A percentile compares a stretch with the other conserved stretches of the same genome.
Evolutionary conservation across 169 alveolate genomes (phyloP).

Genomic region (Cryptosporidium parvum): DNA sequence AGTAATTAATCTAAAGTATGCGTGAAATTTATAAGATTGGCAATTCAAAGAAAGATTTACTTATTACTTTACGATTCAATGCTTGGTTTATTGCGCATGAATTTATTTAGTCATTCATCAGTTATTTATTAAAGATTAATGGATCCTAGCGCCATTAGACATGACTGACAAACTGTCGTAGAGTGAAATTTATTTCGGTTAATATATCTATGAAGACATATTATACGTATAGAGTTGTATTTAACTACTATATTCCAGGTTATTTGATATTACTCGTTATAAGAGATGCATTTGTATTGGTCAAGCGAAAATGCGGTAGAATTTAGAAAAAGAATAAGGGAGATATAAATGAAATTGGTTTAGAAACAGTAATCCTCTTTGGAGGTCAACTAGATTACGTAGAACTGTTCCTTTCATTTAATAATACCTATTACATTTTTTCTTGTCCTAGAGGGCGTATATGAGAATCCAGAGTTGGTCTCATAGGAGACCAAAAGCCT

Average conservation of each 20-base stretch:
- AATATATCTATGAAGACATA: slow-evolving; percentile 63
- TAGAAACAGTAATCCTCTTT: slow-evolving; percentile 18
- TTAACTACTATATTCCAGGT: slow-evolving; percentile 17
- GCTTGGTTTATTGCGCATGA: not conserved
- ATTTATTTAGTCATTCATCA: not conserved
- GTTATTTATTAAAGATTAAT: not conserved
- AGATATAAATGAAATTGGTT: slow-evolving; percentile 57
- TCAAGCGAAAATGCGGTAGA: slow-evolving; percentile 60
- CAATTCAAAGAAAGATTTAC: not conserved
- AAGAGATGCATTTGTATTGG: slow-evolving; percentile 59
- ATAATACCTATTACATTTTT: slow-evolving; percentile 8
- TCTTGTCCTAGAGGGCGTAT: slow-evolving; percentile 72
- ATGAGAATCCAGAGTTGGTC: slow-evolving; percentile 49
- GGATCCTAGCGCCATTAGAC: slow-evolving; percentile 71
- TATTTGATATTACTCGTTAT: slow-evolving; percentile 38
- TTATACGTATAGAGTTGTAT: slow-evolving; percentile 36
- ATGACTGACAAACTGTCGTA: slow-evolving; percentile 44
- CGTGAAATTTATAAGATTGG: not conserved
- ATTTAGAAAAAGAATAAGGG: slow-evolving; percentile 37
- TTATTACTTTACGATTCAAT: not conserved
- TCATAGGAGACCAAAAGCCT: slow-evolving; percentile 54
- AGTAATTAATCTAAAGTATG: not conserved
- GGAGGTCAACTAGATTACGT: slow-evolving; percentile 32
- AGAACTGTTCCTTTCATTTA: slow-evolving; percentile 18
- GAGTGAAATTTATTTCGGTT: slow-evolving; percentile 7